Base-by-base conservation (phyloP, 257 asterid species). In the Coffea eugenioides region DNA sequence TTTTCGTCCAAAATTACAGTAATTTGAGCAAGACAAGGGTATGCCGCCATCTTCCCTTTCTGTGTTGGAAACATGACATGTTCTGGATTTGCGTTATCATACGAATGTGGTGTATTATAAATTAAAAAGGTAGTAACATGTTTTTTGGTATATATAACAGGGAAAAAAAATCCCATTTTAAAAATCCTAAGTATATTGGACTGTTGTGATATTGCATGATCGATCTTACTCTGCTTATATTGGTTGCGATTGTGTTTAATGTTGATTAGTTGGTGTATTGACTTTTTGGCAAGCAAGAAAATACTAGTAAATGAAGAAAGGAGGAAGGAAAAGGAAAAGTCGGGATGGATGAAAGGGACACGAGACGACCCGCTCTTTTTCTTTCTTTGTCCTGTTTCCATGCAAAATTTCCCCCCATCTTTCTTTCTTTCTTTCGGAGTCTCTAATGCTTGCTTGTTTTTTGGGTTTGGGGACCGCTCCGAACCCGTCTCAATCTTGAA, bases 391-490 rank as follows among this genome's bases (percentile, higher is more conserved):
- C 21, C 34, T 62, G 62, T 64, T 64, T 10, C 69, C 12, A 64
- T 25, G 15, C 57, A 70, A 49, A 49, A 39, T 56, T 56, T 74
- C 31, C 31, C 23, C 43, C 23, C 41, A 8, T 46, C 39, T 46
- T 36, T 31, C 34, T 31, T 31, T 31, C 34, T 0, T 71, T 21
- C 52, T 56, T 54, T 74, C 18, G 49, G 54, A 74, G 41, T 51
- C 62, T 10, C 64, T 18, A 20, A 61, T 43, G 59, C 46, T 52
- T 57, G 31, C 43, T 39, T 39, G 43, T 2, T 39, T 39, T 39
- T 39, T 3, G 43, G 4, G 3, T 68, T 72, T 43, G 49, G 87
- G 87, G 87, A 84, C 85, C 87, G 69, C 73, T 57, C 81, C 75
- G 70, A 27, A 48, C 73, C 78, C 18, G 46, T 81, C 82, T 81